Base-by-base conservation (phyloP, 1,284 basidiomycete genomes). In the Limonomyces culmigenus region DNA sequence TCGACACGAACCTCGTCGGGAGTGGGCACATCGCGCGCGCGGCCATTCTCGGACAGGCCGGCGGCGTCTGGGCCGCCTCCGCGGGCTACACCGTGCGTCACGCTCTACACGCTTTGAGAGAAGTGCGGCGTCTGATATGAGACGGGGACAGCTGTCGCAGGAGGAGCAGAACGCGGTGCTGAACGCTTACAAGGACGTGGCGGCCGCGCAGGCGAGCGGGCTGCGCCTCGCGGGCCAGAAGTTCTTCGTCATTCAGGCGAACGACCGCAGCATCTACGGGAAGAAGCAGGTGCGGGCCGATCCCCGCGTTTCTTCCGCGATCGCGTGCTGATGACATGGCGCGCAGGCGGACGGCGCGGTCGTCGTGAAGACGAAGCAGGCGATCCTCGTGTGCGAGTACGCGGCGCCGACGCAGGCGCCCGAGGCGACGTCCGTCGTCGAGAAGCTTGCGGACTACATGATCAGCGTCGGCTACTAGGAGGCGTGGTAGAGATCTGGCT, bases 361-460 rank as follows among this genome's bases (percentile, higher is more conserved):
- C 41, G 51, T 92, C 43, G 79, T 88, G 40, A 87, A 88, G 66
- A 96, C 91, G 18, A 83, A 70, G 46, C 85, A 89, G 52, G 88
- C 87, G 3, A 65, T 95, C 42, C 66, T 97, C 39, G 74, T 97
- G 17, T 70, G 76, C 11, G 75, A 79, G 48, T 96, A 96, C 59
- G 44, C 47, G 1, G 63, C 69, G 18, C 87, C 87, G 0, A 51
- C 59, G 18, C 80, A 84, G 51, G 80, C 79, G 2, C 52, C 63
- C 29, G 88, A 95, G 51, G 67, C 73, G 17, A 84, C 76, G 33
- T 55, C 70, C 15, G 50, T 87, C 20, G 85, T 86, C 19, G 76
- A 86, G 56, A 58, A 52, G 17, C 61, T 93, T 19, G 87, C 75
- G 20, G 81, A 89, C 56, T 91, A 91, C 56, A 65, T 93, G 50